A percentile compares a stretch with the other conserved stretches of the same genome.
Evolutionary conservation across 1,284 basidiomycete species (phyloP).

Genomic region (Ustilago trichophora): DNA sequence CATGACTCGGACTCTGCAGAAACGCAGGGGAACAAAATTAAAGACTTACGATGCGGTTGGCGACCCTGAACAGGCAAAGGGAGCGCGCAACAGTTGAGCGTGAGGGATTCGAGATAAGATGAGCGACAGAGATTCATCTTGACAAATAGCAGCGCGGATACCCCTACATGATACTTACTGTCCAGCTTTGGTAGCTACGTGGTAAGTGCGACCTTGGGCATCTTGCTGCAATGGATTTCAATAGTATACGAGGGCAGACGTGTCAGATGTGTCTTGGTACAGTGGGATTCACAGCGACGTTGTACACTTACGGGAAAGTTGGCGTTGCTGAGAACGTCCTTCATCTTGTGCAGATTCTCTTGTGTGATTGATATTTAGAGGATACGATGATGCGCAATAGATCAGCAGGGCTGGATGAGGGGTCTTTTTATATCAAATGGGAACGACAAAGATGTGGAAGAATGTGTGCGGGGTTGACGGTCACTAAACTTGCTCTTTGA

Average conservation of each 20-base stretch:
- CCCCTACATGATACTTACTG: too few relatives aligned
- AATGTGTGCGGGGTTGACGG: slow-evolving; percentile 10
- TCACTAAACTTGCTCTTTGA: too few relatives aligned
- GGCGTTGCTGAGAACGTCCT: slow-evolving; percentile 53
- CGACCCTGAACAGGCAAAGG: slow-evolving; percentile 68
- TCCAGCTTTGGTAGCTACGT: slow-evolving; percentile 48
- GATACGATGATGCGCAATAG: background rate
- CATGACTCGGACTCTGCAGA: too few relatives aligned
- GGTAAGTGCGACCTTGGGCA: slow-evolving; percentile 48
- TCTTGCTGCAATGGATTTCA: slow-evolving; percentile 48
- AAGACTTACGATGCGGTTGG: slow-evolving; percentile 74
- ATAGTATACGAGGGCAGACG: too few relatives aligned
- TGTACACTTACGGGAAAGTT: slow-evolving; percentile 58
- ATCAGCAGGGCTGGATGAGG: background rate
- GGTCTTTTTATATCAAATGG: background rate
- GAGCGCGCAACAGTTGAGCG: too few relatives aligned
- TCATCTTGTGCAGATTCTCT: slow-evolving; percentile 46
- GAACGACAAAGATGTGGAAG: background rate
- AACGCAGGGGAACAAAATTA: too few relatives aligned
- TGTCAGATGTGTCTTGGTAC: too few relatives aligned
- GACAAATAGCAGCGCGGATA: too few relatives aligned
- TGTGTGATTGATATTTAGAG: too few relatives aligned
- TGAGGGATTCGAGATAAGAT: too few relatives aligned
- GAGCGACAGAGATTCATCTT: too few relatives aligned
- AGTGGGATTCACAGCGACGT: too few relatives aligned